Evolutionary conservation across 2,329 filamentous ascomycete genomes (phyloP).

Genomic region (Dactylonectria estremocensis): DNA sequence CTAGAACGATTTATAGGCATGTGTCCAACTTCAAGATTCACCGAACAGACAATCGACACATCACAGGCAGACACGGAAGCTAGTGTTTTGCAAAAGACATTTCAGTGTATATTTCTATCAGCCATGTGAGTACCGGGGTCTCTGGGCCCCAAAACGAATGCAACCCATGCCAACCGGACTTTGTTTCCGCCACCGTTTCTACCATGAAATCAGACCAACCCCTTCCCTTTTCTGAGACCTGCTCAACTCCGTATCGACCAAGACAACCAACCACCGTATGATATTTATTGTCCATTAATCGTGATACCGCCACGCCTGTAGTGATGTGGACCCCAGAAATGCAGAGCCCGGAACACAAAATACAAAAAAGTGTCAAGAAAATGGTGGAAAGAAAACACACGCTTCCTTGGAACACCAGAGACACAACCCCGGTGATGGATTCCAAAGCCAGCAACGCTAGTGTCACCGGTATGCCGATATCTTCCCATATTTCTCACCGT

Average conservation of each 20-base stretch:
- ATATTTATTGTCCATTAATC: constrained; percentile 28
- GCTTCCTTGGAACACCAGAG: background rate
- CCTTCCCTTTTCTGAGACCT: constrained; percentile 17
- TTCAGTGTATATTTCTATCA: constrained; percentile 25
- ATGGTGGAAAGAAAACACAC: background rate
- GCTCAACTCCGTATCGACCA: constrained; percentile 23
- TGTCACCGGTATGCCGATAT: background rate
- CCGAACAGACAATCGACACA: background rate
- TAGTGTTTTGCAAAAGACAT: constrained; percentile 2
- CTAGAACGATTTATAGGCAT: too few relatives aligned
- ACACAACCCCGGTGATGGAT: background rate
- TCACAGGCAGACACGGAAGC: background rate
- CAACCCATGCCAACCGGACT: constrained; percentile 20
- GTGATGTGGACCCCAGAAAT: constrained; percentile 20
- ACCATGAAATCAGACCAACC: constrained; percentile 24
- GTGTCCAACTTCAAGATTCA: background rate
- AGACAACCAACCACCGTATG: constrained; percentile 21
- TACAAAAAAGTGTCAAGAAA: constrained; percentile 11
- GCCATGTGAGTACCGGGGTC: constrained; percentile 18
- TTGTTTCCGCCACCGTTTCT: constrained; percentile 11
- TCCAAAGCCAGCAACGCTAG: background rate
- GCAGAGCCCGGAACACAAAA: constrained; percentile 10
- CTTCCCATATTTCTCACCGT: background rate
- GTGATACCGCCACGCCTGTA: constrained; percentile 24
- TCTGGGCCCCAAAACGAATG: constrained; percentile 22